phyloP scores from a whole-genome alignment of 345 rosid genomes.

The Euphorbia peplus region DNA sequence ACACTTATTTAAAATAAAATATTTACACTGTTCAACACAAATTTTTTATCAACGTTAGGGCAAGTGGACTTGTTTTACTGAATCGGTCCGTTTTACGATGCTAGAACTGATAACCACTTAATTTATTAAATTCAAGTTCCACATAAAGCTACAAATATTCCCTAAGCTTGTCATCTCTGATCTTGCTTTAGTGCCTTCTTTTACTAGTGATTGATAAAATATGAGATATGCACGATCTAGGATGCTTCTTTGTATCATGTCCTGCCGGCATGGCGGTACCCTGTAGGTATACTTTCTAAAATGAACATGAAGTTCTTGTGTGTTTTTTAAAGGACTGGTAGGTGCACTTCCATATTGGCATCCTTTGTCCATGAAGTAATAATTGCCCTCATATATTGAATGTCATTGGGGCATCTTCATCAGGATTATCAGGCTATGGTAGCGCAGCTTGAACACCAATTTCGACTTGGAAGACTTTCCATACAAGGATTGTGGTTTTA shows the following conservation, averaged over 20 bases:
- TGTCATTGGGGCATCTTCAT: constrained; percentile 9
- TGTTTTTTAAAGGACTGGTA: background rate
- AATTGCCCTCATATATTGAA: background rate
- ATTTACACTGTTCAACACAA: too few species aligned
- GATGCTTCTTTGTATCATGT: background rate
- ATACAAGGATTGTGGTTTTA: constrained; percentile 98
- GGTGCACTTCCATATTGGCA: background rate
- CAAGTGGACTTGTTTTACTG: too few species aligned
- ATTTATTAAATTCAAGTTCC: background rate
- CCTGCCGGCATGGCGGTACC: background rate
- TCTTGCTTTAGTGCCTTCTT: background rate
- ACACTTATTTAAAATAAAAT: too few species aligned
- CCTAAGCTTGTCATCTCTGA: background rate
- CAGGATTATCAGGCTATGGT: constrained; percentile 96
- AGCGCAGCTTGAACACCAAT: constrained; percentile 96
- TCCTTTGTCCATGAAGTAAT: background rate
- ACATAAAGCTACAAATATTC: background rate
- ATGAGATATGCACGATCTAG: background rate
- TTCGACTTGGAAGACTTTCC: constrained; percentile 93
- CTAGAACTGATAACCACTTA: too few species aligned
- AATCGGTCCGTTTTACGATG: too few species aligned
- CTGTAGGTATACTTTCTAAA: background rate
- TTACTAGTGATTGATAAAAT: background rate
- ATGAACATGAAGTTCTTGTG: background rate
- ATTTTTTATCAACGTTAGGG: too few species aligned